Evolutionary conservation across 306 rosid genomes (phyloP), one percentile per base, ranked within the genome.

Genomic region (Prunus kanzakura): DNA sequence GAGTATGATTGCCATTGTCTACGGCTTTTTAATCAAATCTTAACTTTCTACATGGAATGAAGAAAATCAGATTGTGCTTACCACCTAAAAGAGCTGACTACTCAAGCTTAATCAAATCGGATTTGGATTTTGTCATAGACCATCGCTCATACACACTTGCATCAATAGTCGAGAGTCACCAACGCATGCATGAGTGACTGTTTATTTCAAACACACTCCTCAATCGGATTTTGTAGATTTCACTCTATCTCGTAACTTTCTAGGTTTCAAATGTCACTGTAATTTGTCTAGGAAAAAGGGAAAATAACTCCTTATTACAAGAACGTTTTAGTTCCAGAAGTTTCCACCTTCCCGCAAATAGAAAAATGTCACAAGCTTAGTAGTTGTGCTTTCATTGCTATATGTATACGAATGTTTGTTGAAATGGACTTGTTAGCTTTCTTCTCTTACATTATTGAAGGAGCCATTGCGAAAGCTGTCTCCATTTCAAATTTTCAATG

Each of bases 1-100:
- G 79, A 72, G 79, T 82, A 83, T 85, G 74, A 90, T 83, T 81
- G 84, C 78, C 69, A 50, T 23, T 69, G 38, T 69, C 70, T 67
- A 22, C 80, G 76, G 52, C 61, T 63, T 47, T 74, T 20, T 67
- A 80, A 80, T 82, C 35, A 49, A 35, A 62, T 66, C 72, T 55
- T 57, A 66, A 77, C 55, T 65, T 52, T 76, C 50, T 82, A 4
- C 22, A 13, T 19, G 56, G 51, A 20, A 45, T 54, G 38, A 45
- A 32, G 27, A 74, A 22, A n/a, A 38, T n/a, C 38, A 57, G 74
- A 67, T 41, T 54, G 27, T 71, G 75, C 32, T 69, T 68, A 43
- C 54, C 57, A 30, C 27, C 57, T 1, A 56, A 55, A 20, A 69
- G 38, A 13, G 22, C 20, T 38, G 43, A 38, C 43, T 38, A 38